Percentiles rank a stretch among this genome's conserved stretches.
Conservation (phyloP, 1,139 yeast species). For the Lodderomyces beijingensis region DNA sequence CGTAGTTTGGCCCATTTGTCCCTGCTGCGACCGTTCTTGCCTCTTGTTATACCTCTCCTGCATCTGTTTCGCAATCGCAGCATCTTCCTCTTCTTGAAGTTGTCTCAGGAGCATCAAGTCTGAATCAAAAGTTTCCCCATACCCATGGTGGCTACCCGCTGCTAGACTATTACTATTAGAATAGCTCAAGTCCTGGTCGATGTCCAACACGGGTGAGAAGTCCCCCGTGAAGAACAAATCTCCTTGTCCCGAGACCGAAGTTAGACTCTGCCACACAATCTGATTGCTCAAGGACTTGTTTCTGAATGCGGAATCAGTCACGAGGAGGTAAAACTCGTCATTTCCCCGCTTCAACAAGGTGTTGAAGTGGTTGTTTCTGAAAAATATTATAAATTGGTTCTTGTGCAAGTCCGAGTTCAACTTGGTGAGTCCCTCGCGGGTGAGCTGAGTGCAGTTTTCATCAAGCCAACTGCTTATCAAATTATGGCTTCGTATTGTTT, state of each 20-base stretch:
- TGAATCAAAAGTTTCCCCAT: constrained; percentile 14
- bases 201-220: constrained; percentile 40
- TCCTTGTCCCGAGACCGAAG: constrained; percentile 59
- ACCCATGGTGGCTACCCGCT: no score
- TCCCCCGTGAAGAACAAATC: constrained; percentile 65
- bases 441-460: constrained; percentile 64
- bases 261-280: constrained; percentile 75
- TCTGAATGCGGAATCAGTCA: constrained; percentile 68
- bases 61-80: constrained; percentile 43
- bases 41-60: constrained; percentile 26
- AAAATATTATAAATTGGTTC: constrained; percentile 55
- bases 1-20: no score
- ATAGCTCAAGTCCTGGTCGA: constrained; percentile 14
- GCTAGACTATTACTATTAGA: no score
- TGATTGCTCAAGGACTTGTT: constrained; percentile 25
- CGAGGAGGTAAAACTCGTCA: constrained; percentile 52
- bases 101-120: constrained; percentile 48
- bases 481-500: constrained; percentile 12
- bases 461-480: constrained; percentile 39
- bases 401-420: constrained; percentile 37
- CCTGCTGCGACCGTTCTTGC: no score
- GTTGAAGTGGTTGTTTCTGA: constrained; percentile 81
- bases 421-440: constrained; percentile 53
- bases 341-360: constrained; percentile 57
- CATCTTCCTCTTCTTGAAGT: constrained; percentile 64